phyloP scores from a whole-genome alignment of 441 rosid species.

The Daphne laureola region DNA sequence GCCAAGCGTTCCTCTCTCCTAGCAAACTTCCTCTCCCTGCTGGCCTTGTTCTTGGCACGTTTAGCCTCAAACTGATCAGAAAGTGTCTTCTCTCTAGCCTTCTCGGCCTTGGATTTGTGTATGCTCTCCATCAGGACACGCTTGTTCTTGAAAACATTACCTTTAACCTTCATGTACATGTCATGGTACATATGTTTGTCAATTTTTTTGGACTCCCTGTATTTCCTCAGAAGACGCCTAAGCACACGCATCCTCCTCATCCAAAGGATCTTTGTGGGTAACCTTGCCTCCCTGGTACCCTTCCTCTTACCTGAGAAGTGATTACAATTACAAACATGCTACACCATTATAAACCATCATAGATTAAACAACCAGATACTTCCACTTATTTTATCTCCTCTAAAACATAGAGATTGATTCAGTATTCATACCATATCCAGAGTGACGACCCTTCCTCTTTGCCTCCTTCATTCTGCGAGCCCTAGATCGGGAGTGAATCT shows the following conservation, averaged over 20 bases:
- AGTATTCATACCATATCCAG: constrained; percentile 89
- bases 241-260: constrained; percentile 81
- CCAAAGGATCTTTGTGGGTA: constrained; percentile 73
- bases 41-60: constrained; percentile 81
- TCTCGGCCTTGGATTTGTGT: constrained; percentile 80
- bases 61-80: constrained; percentile 82
- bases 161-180: constrained; percentile 86
- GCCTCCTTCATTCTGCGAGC: constrained; percentile 83
- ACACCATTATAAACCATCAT: not conserved
- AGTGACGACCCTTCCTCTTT: constrained; percentile 87
- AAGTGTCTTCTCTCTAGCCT: constrained; percentile 77
- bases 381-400: too few species aligned
- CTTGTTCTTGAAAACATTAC: constrained; percentile 83
- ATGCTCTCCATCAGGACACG: constrained; percentile 80
- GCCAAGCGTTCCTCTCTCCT: constrained; percentile 62
- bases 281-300: constrained; percentile 87
- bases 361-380: too few species aligned
- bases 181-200: constrained; percentile 88
- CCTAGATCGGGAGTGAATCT: constrained; percentile 94
- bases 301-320: constrained; percentile 59
- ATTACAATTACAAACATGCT: not conserved
- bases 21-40: constrained; percentile 71
- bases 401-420: not conserved
- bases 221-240: constrained; percentile 60
- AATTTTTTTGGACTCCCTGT: constrained; percentile 60